Evolutionary conservation across 257 asterid species (phyloP), one percentile per base, ranked within the genome.

Genomic region (Plantago ovata): DNA sequence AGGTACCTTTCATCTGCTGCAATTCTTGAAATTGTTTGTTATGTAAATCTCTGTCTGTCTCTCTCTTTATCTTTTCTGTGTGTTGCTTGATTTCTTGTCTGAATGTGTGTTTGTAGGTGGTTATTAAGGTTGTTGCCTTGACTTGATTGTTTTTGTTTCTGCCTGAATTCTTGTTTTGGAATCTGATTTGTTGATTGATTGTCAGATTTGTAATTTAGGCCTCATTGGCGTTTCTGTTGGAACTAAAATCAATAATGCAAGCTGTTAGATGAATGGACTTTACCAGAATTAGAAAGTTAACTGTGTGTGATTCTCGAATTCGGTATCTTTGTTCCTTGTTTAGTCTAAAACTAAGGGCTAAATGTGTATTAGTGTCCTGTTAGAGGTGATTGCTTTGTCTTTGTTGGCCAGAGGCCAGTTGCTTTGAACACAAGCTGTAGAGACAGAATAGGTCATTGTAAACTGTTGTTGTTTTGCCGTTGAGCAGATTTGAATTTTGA

Each of bases 1-100:
- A 68, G 80, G 84, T 72, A 66, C 63, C 63, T 59, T 61, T 53
- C 11, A 28, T 53, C 44, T 48, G 45, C 10, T 61, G 1, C 22
- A 38, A 43, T 69, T 56, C 54, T 54, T 50, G 36, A 36, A 52
- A 36, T 1, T 39, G 60, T 28, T 50, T 22, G 24, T 38, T 9
- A 22, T 8, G 53, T 36, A 12, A 55, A 18, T 42, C 60, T 53
- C 3, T n/a, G n/a, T n/a, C n/a, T n/a, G n/a, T n/a, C n/a, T n/a
- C n/a, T n/a, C n/a, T n/a, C n/a, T n/a, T n/a, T n/a, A n/a, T n/a
- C n/a, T n/a, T n/a, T 38, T 21, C 10, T 38, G 40, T n/a, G 33
- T 58, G 54, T 19, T 47, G 65, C 23, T 15, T 53, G 39, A 53
- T 56, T 62, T 54, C 38, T 67, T 56, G 43, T 20, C 54, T 50